Base-by-base conservation (phyloP, 1,284 basidiomycete genomes). In the Cryptococcus jaspeensis region DNA sequence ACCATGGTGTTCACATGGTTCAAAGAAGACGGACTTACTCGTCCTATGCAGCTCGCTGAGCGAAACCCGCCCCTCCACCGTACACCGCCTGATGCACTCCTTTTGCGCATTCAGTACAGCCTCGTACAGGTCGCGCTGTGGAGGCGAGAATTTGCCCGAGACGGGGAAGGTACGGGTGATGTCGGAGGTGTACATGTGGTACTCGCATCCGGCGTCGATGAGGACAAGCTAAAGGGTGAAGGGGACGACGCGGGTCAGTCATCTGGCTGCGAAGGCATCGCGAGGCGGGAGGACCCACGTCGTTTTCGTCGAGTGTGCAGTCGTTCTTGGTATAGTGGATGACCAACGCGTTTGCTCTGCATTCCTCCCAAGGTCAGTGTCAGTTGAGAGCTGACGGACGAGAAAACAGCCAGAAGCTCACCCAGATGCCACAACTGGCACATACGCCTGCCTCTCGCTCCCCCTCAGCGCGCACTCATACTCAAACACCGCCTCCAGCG, bases 161-260 rank as follows among this genome's bases (percentile, higher is more conserved):
- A 84, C 87, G 1, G 96, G 95, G 73, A 87, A 97, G 15, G 94
- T 93, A 41, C 95, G 88, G 7, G 93, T 97, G 66, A 99, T 97
- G 75, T 99, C 95, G 42, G 91, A 93, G 1, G 92, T 92, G 71
- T 99, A 99, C 49, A 71, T 91, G 86, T 90, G 87, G 75, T 86
- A 87, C 81, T 93, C 92, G 69, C 90, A 92, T 37, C 88, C 92
- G 1, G 92, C 93, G 64, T 97, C 93, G 55, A 96, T 84, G 8
- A 96, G 81, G 6, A 96, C 82, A 61, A 93, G 79, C 75, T 76
- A 58, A 28, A 36, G 37, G 18, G n/a, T 12, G 23, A 1, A 22
- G 32, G 7, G 42, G 18, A 39, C 62, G 50, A 66, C 56, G 44
- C 16, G 8, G 18, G 44, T 38, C 20, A 35, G 36, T 49, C 36